Conservation (phyloP, 768 basidiomycete species). For the Hysterangium stoloniferum region DNA sequence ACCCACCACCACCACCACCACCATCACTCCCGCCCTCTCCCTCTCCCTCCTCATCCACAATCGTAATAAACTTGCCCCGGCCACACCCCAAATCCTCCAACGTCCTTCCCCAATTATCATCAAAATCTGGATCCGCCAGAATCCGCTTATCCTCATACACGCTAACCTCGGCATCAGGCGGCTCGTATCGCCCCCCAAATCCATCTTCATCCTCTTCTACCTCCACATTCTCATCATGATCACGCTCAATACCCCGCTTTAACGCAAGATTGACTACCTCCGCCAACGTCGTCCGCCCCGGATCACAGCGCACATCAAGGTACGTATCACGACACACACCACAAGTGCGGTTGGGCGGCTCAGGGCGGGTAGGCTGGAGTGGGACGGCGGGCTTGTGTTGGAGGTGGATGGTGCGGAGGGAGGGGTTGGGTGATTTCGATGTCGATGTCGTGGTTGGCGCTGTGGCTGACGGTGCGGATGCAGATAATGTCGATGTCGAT, state of each 20-base stretch:
- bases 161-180: constrained; percentile 51
- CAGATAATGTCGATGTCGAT: constrained; percentile 36
- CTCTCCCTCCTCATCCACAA: constrained; percentile 83
- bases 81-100: constrained; percentile 74
- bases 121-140: constrained; percentile 88
- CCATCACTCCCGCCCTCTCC: too few species aligned
- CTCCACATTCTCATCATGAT: constrained; percentile 22
- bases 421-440: constrained; percentile 3
- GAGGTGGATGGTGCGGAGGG: constrained; percentile 67
- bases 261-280: constrained; percentile 66
- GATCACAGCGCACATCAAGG: constrained; percentile 64
- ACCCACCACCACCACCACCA: constrained; percentile 63
- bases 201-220: constrained; percentile 27
- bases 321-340: constrained; percentile 91
- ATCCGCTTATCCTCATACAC: constrained; percentile 85
- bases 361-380: constrained; percentile 59
- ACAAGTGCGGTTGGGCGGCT: constrained; percentile 67
- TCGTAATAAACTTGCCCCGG: constrained; percentile 79
- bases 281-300: constrained; percentile 56
- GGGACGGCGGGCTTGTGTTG: constrained; percentile 76
- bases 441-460: too few species aligned
- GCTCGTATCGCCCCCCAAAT: constrained; percentile 27
- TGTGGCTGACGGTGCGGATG: constrained; percentile 18
- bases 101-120: constrained; percentile 78
- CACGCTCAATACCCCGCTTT: too few species aligned